These are phyloP conservation scores for Gonapodya prolifera DNA, from an alignment of 192 early-diverging fungal genomes.

Conservation along the genomic window DNA sequence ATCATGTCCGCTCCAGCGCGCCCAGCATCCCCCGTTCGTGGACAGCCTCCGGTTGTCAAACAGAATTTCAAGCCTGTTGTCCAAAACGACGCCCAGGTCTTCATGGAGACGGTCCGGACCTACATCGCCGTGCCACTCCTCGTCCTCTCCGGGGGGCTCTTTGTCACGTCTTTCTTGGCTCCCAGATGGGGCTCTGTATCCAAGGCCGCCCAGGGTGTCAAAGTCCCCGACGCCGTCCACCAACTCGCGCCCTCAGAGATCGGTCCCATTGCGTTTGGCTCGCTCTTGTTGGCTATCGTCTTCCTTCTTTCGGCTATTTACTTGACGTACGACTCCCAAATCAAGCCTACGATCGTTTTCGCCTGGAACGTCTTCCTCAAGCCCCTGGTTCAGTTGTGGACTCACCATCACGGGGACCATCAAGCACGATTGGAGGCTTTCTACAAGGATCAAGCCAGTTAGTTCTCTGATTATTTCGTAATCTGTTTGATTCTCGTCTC, in stretches of 20 bases:
- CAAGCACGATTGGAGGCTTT: slow-evolving; percentile 65
- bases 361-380: slow-evolving; percentile 68
- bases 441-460: slow-evolving; percentile 63
- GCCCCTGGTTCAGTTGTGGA: slow-evolving; percentile 29
- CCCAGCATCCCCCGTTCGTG: neutral
- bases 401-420: slow-evolving; percentile 43
- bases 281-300: neutral
- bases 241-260: neutral
- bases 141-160: neutral
- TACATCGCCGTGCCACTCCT: neutral
- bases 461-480: slow-evolving; percentile 17
- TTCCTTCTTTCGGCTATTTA: neutral
- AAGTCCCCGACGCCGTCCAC: neutral
- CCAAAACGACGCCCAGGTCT: neutral
- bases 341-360: slow-evolving; percentile 35
- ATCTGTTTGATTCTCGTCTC: neutral
- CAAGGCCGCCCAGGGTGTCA: neutral
- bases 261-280: neutral
- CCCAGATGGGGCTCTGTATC: neutral
- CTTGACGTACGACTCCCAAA: slow-evolving; percentile 7
- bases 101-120: neutral
- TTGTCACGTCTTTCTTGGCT: neutral
- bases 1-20: neutral
- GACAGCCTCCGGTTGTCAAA: neutral
- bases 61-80: neutral